These are phyloP conservation scores for Aspergillus pseudotamarii DNA, from an alignment of 2,329 filamentous ascomycete species.

Conservation along the genomic window DNA sequence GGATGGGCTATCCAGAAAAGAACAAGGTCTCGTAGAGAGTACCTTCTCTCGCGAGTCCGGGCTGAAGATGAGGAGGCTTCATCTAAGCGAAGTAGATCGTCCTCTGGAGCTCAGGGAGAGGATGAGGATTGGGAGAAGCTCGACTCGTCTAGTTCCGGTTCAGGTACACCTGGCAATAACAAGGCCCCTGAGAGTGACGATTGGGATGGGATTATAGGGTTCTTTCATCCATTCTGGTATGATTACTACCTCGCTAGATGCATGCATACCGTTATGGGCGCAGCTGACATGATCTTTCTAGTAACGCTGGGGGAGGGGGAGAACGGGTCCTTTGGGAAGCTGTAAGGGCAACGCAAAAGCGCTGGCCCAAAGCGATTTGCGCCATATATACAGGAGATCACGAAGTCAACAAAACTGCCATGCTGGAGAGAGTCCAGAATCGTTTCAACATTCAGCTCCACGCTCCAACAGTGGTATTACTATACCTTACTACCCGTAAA, in stretches of 20 bases:
- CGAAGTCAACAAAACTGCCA: conserved; percentile 77
- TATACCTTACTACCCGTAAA: conserved; percentile 85
- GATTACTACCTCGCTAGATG: conserved; percentile 22
- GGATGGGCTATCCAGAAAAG: conserved; percentile 67
- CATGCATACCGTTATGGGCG: conserved; percentile 2
- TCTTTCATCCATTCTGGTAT: conserved; percentile 97
- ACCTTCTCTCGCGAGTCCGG: conserved; percentile 54
- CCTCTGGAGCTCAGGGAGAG: conserved; percentile 34
- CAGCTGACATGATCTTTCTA: conserved; percentile 38
- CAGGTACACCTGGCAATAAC: conserved; percentile 47
- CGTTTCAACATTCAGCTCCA: conserved; percentile 93
- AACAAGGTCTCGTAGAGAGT: conserved; percentile 63
- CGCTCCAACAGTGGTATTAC: conserved; percentile 78
- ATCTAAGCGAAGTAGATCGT: conserved; percentile 29
- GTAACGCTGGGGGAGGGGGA: conserved; percentile 93
- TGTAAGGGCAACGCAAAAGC: conserved; percentile 83
- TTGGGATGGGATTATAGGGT: conserved; percentile 86
- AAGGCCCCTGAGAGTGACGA: conserved; percentile 53
- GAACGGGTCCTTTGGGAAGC: conserved; percentile 97
- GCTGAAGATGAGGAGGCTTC: conserved; percentile 45
- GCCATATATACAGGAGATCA: conserved; percentile 96
- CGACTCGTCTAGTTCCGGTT: conserved; percentile 55
- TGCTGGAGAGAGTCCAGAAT: conserved; percentile 76
- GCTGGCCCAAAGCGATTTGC: conserved; percentile 86
- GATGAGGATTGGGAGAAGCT: conserved; percentile 74